phyloP scores from a whole-genome alignment of 257 asterid species.

The Solanum verrucosum region DNA sequence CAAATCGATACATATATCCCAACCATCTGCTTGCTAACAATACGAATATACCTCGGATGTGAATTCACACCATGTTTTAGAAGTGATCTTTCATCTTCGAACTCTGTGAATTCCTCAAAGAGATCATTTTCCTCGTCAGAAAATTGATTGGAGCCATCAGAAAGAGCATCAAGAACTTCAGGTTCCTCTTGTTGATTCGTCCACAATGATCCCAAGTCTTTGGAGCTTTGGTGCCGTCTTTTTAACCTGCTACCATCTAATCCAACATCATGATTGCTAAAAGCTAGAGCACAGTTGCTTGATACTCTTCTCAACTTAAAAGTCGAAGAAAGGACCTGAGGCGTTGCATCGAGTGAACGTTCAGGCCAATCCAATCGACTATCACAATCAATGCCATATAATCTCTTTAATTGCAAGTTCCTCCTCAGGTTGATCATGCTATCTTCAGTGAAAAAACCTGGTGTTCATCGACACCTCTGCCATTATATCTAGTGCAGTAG shows the following conservation, averaged over 20 bases:
- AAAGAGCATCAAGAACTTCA: conserved; percentile 30
- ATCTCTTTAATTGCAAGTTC: conserved; percentile 32
- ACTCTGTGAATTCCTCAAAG: conserved; percentile 38
- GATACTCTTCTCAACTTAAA: conserved; percentile 47
- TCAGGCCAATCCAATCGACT: conserved; percentile 40
- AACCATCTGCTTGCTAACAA: conserved; percentile 21
- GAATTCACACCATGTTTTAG: conserved; percentile 63
- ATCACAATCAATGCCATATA: conserved; percentile 9
- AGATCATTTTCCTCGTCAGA: conserved; percentile 27
- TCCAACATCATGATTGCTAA: conserved; percentile 4
- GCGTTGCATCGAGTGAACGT: conserved; percentile 52
- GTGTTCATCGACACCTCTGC: conserved; percentile 29
- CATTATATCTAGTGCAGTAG: conserved; percentile 50
- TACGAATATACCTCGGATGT: conserved; percentile 15
- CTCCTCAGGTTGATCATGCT: conserved; percentile 35
- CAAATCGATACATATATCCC: conserved; percentile 17
- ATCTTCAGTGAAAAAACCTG: not conserved
- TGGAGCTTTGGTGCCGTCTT: conserved; percentile 53
- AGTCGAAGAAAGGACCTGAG: conserved; percentile 42
- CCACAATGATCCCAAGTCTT: conserved; percentile 38
- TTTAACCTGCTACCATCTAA: conserved; percentile 28
- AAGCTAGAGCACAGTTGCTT: conserved; percentile 45
- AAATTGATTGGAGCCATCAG: conserved; percentile 41
- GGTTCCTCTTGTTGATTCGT: conserved; percentile 33
- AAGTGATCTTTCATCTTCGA: conserved; percentile 48